Evolutionary conservation across 2,329 filamentous ascomycete genomes (phyloP), one percentile per base, ranked within the genome.

Genomic region (Paecilomyces fulvus): DNA sequence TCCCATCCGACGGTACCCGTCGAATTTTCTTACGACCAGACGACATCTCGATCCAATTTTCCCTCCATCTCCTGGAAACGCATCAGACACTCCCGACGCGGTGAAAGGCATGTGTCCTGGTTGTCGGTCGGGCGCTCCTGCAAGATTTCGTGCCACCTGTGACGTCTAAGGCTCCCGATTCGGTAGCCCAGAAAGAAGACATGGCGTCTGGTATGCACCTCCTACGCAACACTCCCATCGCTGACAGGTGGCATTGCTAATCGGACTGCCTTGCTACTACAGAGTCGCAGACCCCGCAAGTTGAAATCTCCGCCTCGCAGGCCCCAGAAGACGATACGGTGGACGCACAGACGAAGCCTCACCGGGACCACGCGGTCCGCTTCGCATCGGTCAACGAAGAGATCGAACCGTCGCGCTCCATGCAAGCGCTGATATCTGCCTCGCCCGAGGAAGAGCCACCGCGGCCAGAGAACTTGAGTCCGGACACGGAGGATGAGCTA

Each of bases 311-410:
- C 49, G 21, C 17, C 62, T 57, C 63, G 54, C 55, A 63, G 67
- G 37, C 59, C 21, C 31, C 53, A n/a, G 14, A 58, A 25, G 51
- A 61, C 57, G 63, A 66, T 52, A 55, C 63, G 55, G 57, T 64
- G 52, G 64, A 69, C 50, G 57, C 63, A 63, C 70, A 68, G 61
- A 59, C 63, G 51, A 69, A 64, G 61, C 54, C 65, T 48, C 68
- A 68, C 48, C 67, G 65, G 51, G 60, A 61, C 48, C 71, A 75
- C 46, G 77, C 82, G 57, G 88, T 91, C 55, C 86, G 87, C 57
- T 92, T 91, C 71, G 85, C 86, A 55, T 84, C 87, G 28, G 79
- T 82, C 60, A 83, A 86, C 58, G 79, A 90, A 67, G 86, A 90
- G 71, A 89, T 90, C 64, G 77, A 82, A 57, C 81, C 83, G 12